Evolutionary conservation across 495 filamentous ascomycete species (phyloP), one percentile per base, ranked within the genome.

Genomic region (Neurospora sp.): DNA sequence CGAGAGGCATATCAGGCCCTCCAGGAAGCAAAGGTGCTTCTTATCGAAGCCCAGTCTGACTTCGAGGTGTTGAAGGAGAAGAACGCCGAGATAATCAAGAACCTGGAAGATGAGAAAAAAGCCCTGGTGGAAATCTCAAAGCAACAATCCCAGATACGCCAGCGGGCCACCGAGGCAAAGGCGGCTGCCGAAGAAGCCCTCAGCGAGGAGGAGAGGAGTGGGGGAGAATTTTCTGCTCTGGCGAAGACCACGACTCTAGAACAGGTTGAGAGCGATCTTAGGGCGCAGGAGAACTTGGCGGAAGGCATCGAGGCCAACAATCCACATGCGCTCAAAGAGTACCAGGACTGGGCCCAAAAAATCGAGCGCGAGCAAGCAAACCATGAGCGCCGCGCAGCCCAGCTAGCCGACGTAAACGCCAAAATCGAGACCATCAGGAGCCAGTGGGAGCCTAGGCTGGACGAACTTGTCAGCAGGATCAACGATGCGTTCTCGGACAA

Each of bases 401-500:
- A 85, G 69, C 88, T 96, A 72, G 83, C 87, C 16, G 84, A 83
- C 71, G 79, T 92, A 20, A 84, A 86, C 41, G 76, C 78, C 9
- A 81, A 86, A 48, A 94, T 93, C 27, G 79, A 82, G 0, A 81
- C 86, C 11, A 77, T 89, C 44, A 85, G 85, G 69, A 81, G 81
- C 31, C 85, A 87, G 54, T 99, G 94, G 94, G 96, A 98, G 79
- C 96, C 96, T 0, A 81, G 87, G 76, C 85, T 99, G 23, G 94
- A 98, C 75, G 84, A 83, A 10, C 86, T 98, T 20, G 86, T 98
- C 48, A 82, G 83, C 42, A 90, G 89, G 77, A 98, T 99, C 80
- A 96, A 92, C 77, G 90, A 92, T 35, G 94, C 94, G 3, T 98
- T 98, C 78, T 88, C 90, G 1, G 89, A 94, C 76, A 97, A 94